Conservation (phyloP, 768 basidiomycete genomes). For the Boletus rufocinnamomeus region DNA sequence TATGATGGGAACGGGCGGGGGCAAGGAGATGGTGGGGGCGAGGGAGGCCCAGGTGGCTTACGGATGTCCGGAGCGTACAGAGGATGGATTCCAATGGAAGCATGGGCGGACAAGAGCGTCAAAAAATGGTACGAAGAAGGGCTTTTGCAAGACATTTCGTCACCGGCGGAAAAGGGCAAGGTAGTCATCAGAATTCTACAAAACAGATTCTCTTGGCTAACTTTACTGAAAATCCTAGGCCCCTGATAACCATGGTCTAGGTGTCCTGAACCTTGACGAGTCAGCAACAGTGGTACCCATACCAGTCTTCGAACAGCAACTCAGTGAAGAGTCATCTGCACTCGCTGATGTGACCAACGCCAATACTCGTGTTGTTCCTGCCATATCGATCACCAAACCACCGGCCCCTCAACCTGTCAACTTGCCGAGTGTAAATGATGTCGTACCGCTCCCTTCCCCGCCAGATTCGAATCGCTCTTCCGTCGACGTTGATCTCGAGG, state of each 20-base stretch:
- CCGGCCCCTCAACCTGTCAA: constrained; percentile 71
- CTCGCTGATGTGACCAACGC: constrained; percentile 28
- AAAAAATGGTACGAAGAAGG: constrained; percentile 85
- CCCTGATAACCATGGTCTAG: constrained; percentile 47
- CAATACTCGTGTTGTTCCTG: constrained; percentile 42
- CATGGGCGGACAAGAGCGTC: constrained; percentile 88
- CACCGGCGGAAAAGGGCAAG: constrained; percentile 48
- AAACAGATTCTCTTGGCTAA: constrained; percentile 19
- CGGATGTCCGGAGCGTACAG: constrained; percentile 82
- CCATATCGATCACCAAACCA: constrained; percentile 65
- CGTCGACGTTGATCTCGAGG: constrained; percentile 38
- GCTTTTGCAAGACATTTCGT: constrained; percentile 53
- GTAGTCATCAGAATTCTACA: constrained; percentile 35
- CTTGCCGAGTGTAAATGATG: constrained; percentile 65
- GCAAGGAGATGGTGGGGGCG: constrained; percentile 77
- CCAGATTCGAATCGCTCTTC: constrained; percentile 45
- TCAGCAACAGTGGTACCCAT: constrained; percentile 64
- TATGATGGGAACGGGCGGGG: constrained; percentile 78
- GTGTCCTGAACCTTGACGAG: constrained; percentile 42
- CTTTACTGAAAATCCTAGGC: constrained; percentile 31
- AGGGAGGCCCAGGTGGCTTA: constrained; percentile 68
- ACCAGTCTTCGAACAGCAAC: constrained; percentile 51
- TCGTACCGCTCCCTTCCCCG: constrained; percentile 46
- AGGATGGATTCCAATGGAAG: constrained; percentile 92
- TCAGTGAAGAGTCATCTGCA: constrained; percentile 22